Base-by-base conservation (phyloP, 306 rosid genomes). In the Castanopsis chinensis region DNA sequence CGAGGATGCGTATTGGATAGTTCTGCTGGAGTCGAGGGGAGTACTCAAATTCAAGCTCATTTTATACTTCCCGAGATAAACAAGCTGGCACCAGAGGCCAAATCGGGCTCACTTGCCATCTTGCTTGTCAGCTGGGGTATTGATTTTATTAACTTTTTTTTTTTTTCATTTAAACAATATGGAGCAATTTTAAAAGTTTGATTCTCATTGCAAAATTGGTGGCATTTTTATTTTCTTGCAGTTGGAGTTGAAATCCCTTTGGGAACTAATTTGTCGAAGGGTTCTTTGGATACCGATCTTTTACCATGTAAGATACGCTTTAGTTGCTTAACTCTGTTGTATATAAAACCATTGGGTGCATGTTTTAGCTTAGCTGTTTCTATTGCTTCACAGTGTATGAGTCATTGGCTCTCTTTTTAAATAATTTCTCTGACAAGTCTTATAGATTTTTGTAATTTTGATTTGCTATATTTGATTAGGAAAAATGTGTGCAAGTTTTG, bases 91-190 rank as follows among this genome's bases (percentile, higher is more conserved):
- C 53, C 10, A 65, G 90, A 89, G 72, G 94, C 89, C 69, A 86
- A 64, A 67, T 83, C 91, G 32, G 87, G 88, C 59, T 80, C 91
- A 64, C 81, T 87, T 81, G 83, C 85, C 55, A 79, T 93, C 82
- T 81, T 93, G 83, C 78, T 96, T 68, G 88, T 93, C 79, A 88
- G 90, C 86, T 78, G 85, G 75, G 97, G 99, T 96, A 93, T 73
- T 87, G 63, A 73, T 73, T 73, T 86, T 55, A 73, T 73, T 79
- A 69, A 68, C 52, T 21, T 72, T 80, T 56, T 74, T 21, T 72
- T 80, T 56, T 74, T 73, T 49, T 67, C 20, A 19, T 65, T 73
- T 77, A 10, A 43, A 59, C 82, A 74, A 51, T 59, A 73, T 45
- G 60, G 37, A 60, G 20, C 55, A n/a, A 9, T 35, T 72, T 78